Base-by-base conservation (phyloP, 345 rosid species). In the Lepidium didymum region DNA sequence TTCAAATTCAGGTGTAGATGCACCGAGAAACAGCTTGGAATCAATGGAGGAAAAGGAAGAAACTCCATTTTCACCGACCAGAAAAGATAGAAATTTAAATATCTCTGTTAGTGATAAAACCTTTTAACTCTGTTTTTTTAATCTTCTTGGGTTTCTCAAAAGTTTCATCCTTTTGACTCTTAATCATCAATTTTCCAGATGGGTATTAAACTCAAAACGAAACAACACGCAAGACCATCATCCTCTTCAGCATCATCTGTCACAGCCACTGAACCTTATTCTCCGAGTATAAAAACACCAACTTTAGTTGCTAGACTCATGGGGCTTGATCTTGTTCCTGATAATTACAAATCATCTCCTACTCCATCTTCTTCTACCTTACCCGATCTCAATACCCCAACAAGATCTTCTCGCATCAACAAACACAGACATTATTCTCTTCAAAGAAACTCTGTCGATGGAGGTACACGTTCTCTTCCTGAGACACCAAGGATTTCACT, bases 281-380 rank as follows among this genome's bases (percentile, higher is more conserved):
- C 98, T 18, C 94, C 97, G 6, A 82, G 84, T 10, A 76, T 86
- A 72, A 88, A 83, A 79, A 86, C 96, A 15, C 98, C 98, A 27
- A 90, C 78, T 51, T 76, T 93, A 44, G 94, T 93, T 0, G 98
- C 97, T 13, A 80, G 97, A 56, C 87, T 93, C 23, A 93, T 93
- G 98, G 98, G 98, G 46, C 96, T 93, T 14, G 98, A 93, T 52
- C 82, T 87, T 72, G 89, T 87, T 50, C 96, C 98, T 1, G 94
- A 84, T 16, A 69, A 69, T 38, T 52, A 72, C 47, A 70, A 10
- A 56, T 85, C 90, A 18, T 81, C 93, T 10, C 79, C 85, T 45
- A 69, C 79, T 15, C 68, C 82, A 3, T 73, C 85, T 23, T 43
- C 83, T 10, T 29, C 67, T 58, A 51, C 10, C 10, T 47, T 66